Evolutionary conservation across 306 rosid species (phyloP), one percentile per base, ranked within the genome.

Genomic region (Vachellia collinsii): DNA sequence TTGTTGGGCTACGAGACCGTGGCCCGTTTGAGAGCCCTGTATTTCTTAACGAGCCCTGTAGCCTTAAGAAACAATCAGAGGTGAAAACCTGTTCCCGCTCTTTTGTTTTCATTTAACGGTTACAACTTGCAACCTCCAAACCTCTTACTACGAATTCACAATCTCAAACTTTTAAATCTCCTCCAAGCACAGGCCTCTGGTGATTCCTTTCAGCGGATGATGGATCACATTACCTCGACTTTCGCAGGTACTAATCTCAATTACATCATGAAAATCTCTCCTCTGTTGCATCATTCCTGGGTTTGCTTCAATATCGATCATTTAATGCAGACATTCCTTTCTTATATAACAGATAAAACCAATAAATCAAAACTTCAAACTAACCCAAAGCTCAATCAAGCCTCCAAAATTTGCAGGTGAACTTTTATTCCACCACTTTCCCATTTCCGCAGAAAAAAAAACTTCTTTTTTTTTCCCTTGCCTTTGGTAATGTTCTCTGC

Each of bases 271-370:
- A 11, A 11, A 29, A 29, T 62, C 39, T 62, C 68, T 29, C 34
- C 39, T 61, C 67, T 34, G 20, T 6, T 34, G 43, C 42, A 63
- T 63, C 44, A 16, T 64, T 36, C 17, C 11, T 36, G 38, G 16
- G 66, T 61, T 61, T 61, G 66, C 25, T 39, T 7, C 68, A 79
- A 75, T 53, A 61, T 74, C 3, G 70, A 74, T 3, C 80, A 17
- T 10, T 29, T 62, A 11, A 62, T 29, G 68, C 68, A 13, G 9
- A 62, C 20, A 20, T 62, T 62, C 41, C 68, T 62, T 62, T 29
- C 68, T 12, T 14, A 5, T 14, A 5, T 25, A 62, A 62, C 68
- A 62, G 68, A 1, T 62, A 62, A 62, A 29, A 0, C 41, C 41
- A 29, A 62, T 1, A 29, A 34, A 41, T 62, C 68, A 29, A 61